These are phyloP conservation scores for Aspergillus bertholletiae DNA, from an alignment of 495 filamentous ascomycete species.

Conservation along the genomic window DNA sequence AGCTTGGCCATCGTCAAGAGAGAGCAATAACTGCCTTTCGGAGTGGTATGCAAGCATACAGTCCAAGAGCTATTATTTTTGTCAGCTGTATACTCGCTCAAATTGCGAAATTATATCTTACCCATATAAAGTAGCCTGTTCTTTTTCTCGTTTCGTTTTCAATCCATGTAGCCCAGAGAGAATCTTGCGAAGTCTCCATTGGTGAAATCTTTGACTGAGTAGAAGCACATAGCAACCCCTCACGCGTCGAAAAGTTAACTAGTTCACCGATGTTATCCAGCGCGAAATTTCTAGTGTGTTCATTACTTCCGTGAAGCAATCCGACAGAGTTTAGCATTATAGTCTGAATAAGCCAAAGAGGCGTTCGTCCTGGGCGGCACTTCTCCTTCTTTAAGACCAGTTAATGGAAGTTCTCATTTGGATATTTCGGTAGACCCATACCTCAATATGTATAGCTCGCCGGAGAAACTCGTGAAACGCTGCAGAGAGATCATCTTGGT, in stretches of 20 bases:
- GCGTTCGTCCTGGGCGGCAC: slow-evolving; percentile 4
- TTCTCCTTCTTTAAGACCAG: slow-evolving; percentile 26
- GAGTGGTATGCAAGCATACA: slow-evolving; percentile 43
- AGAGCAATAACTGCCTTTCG: slow-evolving; percentile 32
- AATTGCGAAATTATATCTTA: slow-evolving; percentile 12
- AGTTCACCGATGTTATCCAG: slow-evolving; percentile 31
- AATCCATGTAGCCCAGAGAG: slow-evolving; percentile 24
- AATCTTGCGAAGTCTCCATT: slow-evolving; percentile 13
- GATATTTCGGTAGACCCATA: slow-evolving; percentile 5
- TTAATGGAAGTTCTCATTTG: neutral
- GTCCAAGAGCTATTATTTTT: slow-evolving; percentile 35
- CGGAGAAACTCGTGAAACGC: slow-evolving; percentile 46
- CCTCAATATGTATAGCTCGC: slow-evolving; percentile 35
- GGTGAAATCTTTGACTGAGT: neutral
- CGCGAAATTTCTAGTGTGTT: slow-evolving; percentile 24
- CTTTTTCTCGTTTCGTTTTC: slow-evolving; percentile 36
- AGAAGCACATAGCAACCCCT: slow-evolving; percentile 20
- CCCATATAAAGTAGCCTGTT: slow-evolving; percentile 46
- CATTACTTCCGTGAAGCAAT: slow-evolving; percentile 33
- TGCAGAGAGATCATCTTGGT: slow-evolving; percentile 23
- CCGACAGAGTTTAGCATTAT: slow-evolving; percentile 41
- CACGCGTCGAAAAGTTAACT: slow-evolving; percentile 23
- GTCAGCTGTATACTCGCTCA: slow-evolving; percentile 9
- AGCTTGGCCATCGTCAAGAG: slow-evolving; percentile 40
- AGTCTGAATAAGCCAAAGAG: slow-evolving; percentile 37